Evolutionary conservation across 208 protist species (phyloP), one percentile per base, ranked within the genome.

Genomic region (Strigomonas galati): DNA sequence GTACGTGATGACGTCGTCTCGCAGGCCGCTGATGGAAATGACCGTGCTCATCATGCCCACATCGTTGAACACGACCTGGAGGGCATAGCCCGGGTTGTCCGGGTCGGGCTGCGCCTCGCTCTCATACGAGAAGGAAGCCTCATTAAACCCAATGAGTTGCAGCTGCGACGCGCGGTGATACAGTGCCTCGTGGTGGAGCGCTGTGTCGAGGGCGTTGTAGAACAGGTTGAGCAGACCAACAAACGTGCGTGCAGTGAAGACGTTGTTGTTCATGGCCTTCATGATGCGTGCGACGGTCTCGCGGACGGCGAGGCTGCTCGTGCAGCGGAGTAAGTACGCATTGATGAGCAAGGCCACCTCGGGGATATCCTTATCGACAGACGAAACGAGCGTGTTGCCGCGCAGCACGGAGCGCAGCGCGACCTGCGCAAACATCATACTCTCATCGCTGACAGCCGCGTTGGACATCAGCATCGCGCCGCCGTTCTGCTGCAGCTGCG

Each of bases 221-320:
- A 92, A 81, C 30, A 82, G 62, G 61, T 89, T 89, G 37, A 92
- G 31, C 5, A 92, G 49, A 3, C 82, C 86, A 15, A 92, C 76
- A 61, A 84, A 84, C n/a, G 86, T 80, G 63, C 76, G 78, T 0
- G 76, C 67, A 35, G 68, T 65, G 63, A 89, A 84, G 44, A 78
- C 73, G 23, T 78, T 70, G 10, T 71, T 55, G 52, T 62, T 61
- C 76, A 92, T 82, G 23, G 80, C 74, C 54, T 74, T 57, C 28
- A 85, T 23, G 14, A 85, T 63, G 49, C 76, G 74, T n/a, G 31
- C 61, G 5, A 89, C 65, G 21, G 79, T 78, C 6, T 74, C 67
- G 5, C 58, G 77, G n/a, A 86, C 55, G 26, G 46, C 68, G 19
- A 48, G 65, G 51, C 71, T 55, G 30, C 71, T 32, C 4, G 76